phyloP scores from a whole-genome alignment of 176 grass and related monocot species.

The Raddia distichophylla region DNA sequence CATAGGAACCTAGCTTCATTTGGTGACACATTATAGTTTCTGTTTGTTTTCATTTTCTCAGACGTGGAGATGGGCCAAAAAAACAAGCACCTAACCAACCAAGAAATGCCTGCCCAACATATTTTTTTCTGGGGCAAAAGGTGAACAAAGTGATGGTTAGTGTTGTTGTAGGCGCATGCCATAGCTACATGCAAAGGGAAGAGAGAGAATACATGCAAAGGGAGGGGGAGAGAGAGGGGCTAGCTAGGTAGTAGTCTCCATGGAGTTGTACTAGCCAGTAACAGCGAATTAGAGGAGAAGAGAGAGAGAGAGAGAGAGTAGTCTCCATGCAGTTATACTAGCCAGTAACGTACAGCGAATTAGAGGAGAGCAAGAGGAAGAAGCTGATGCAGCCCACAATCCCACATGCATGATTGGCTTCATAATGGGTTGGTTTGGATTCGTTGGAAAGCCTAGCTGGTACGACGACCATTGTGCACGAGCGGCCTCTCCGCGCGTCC shows the following conservation, averaged over 20 bases:
- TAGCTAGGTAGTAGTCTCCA: neutral
- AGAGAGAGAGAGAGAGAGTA: too few species aligned
- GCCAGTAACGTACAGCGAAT: too few species aligned
- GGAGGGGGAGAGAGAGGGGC: neutral
- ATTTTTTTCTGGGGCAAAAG: neutral
- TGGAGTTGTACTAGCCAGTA: neutral
- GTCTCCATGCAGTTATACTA: too few species aligned
- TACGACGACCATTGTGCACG: neutral
- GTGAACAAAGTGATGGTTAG: conserved; percentile 34
- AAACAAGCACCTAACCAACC: conserved; percentile 38
- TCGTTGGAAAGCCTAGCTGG: neutral
- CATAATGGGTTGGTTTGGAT: conserved; percentile 26
- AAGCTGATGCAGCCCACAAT: neutral
- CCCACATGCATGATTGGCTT: conserved; percentile 9
- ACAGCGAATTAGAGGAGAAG: too few species aligned
- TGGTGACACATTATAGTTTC: neutral
- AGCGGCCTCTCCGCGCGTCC: neutral
- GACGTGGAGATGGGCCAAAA: conserved; percentile 23
- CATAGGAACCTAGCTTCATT: neutral
- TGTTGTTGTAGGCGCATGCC: conserved; percentile 54
- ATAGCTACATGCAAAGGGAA: neutral
- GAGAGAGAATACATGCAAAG: neutral
- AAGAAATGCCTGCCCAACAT: conserved; percentile 24
- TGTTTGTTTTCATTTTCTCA: neutral
- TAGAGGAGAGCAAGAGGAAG: neutral